Conservation (phyloP, 805 yeast species). For the Yarrowia hollandica region DNA sequence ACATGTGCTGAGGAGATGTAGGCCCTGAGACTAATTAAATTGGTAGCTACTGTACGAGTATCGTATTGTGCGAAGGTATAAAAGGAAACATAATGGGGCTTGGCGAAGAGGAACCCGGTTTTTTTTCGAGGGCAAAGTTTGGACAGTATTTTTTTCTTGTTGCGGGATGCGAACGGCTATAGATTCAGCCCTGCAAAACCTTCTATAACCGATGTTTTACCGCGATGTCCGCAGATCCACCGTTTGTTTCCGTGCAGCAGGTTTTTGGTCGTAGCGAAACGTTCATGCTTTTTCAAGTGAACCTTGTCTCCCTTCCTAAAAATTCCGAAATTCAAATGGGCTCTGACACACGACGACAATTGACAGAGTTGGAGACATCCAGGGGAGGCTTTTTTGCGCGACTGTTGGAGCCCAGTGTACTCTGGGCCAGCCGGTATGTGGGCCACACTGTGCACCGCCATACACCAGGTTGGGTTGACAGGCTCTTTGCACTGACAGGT, state of each 20-base stretch:
- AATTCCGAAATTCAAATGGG: slow-evolving; percentile 1
- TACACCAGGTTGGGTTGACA: no score
- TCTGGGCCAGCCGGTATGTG: no score
- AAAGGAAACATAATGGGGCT: no score
- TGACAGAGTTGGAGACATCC: not conserved
- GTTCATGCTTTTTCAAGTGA: not conserved
- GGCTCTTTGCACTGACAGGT: not conserved
- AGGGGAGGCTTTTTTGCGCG: no score
- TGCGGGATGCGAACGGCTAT: not conserved
- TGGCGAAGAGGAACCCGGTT: no score
- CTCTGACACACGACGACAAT: not conserved
- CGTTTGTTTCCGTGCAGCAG: slow-evolving; percentile 12
- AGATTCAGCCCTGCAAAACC: not conserved
- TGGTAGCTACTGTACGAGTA: no score
- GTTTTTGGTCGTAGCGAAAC: slow-evolving; percentile 13
- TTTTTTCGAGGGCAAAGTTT: no score
- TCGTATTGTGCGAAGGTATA: no score
- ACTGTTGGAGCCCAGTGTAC: no score
- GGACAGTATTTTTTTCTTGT: no score
- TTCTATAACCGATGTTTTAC: slow-evolving; percentile 1
- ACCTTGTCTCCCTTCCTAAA: not conserved
- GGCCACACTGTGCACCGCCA: no score
- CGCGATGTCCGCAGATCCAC: not conserved
- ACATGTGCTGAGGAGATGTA: not conserved
- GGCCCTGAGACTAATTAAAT: not conserved